Base-by-base conservation (phyloP, 139 green algal genomes). In the Coelastrella sp. region DNA sequence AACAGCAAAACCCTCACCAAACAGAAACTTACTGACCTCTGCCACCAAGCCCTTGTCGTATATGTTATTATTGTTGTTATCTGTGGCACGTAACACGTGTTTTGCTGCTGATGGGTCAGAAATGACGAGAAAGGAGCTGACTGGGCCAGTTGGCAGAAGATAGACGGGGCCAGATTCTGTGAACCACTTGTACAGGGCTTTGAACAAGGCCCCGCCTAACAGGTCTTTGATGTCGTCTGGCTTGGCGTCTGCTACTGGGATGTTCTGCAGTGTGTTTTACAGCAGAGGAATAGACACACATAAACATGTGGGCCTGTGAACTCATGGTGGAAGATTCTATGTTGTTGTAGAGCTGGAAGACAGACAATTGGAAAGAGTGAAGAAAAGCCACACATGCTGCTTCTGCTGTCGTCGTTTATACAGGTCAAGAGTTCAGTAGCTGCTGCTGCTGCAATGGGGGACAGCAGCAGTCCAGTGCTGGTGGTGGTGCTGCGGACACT, bases 171-270 rank as follows among this genome's bases (percentile, higher is more conserved):
- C 98, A 12, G 89, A 94, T 90, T 99, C 97, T 65, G 93, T n/a
- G 93, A 98, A 91, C 94, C 95, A 97, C 89, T 97, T 97, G 92
- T 93, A 97, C 73, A 98, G 91, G 6, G 96, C 94, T 79, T 97
- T 95, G 92, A 99, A 99, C 25, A 99, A 95, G 1, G 97, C 98
- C 5, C 98, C 98, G 0, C 98, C 98, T 66, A 99, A 94, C 57
- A 99, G 93, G 79, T 99, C 98, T 85, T 98, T 93, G 79, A 99
- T 99, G 93, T 99, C 97, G 4, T 98, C 97, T 19, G 98, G 96
- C 93, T 98, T 97, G 57, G 98, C 98, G 89, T 99, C 94, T 0
- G 97, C 98, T 22, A 99, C 97, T 6, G 98, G 98, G n/a, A 99
- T 96, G 78, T 99, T 98, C 96, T 97, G 95, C 75, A 87, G 9